A percentile compares a stretch with the other conserved stretches of the same genome.
phyloP scores from a whole-genome alignment of 2,329 filamentous ascomycete species.

The Colletotrichum melonis region DNA sequence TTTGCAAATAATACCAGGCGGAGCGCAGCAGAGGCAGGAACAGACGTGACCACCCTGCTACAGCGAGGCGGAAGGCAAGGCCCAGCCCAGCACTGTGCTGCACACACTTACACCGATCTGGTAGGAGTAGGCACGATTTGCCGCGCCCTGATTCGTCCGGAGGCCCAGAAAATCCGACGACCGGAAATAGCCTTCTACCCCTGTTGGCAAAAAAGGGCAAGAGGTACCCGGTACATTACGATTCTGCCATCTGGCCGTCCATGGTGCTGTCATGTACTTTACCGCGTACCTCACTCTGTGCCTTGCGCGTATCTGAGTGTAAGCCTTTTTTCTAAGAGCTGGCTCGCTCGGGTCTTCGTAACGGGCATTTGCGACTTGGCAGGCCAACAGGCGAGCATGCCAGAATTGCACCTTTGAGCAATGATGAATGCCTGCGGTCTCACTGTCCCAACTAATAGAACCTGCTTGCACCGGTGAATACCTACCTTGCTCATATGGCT shows the following conservation, averaged over 20 bases:
- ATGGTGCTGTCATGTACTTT: background rate
- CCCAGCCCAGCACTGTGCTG: conserved; percentile 35
- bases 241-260: conserved; percentile 19
- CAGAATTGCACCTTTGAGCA: background rate
- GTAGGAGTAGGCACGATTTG: conserved; percentile 37
- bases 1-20: conserved; percentile 36
- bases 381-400: conserved; percentile 34
- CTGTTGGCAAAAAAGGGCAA: conserved; percentile 7
- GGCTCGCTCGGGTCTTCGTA: conserved; percentile 27
- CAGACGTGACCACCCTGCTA: conserved; percentile 36
- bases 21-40: conserved; percentile 32
- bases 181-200: conserved; percentile 35
- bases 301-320: conserved; percentile 9
- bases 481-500: background rate
- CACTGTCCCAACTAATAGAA: background rate
- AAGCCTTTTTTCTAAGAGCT: conserved; percentile 15
- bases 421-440: background rate
- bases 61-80: conserved; percentile 36
- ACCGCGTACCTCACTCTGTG: background rate
- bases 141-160: conserved; percentile 42
- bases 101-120: conserved; percentile 43
- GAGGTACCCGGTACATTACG: conserved; percentile 21
- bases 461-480: background rate
- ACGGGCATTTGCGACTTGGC: conserved; percentile 29
- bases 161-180: conserved; percentile 43